A percentile compares a stretch with the other conserved stretches of the same genome.
Evolutionary conservation across 768 basidiomycete genomes (phyloP).

Genomic region (Auricularia auricula-judae): DNA sequence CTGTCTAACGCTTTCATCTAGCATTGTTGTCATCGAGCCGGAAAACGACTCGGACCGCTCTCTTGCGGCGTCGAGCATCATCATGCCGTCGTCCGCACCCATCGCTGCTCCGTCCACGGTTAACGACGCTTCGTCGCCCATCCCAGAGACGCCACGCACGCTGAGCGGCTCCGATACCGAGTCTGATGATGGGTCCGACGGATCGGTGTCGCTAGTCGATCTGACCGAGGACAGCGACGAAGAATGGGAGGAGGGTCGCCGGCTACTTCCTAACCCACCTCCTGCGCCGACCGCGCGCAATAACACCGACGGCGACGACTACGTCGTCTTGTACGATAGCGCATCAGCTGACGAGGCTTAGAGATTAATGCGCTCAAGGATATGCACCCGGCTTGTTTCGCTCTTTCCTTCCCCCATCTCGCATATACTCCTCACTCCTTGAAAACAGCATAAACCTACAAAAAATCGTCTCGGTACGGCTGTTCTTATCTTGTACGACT

Average conservation of each 20-base stretch:
- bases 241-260: conserved; percentile 49
- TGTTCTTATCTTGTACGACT: no score
- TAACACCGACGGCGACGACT: conserved; percentile 34
- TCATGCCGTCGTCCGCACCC: conserved; percentile 44
- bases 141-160: conserved; percentile 7
- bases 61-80: conserved; percentile 56
- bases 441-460: no score
- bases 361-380: background rate
- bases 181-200: conserved; percentile 23
- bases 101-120: conserved; percentile 6
- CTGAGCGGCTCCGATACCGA: conserved; percentile 25
- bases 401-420: no score
- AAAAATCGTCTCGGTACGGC: no score
- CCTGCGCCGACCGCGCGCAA: background rate
- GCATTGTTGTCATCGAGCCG: conserved; percentile 58
- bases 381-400: background rate
- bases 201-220: conserved; percentile 34
- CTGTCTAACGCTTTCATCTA: conserved; percentile 16
- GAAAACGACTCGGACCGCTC: conserved; percentile 27
- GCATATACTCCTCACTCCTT: no score
- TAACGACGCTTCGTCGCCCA: conserved; percentile 9
- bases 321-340: conserved; percentile 65
- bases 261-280: conserved; percentile 15
- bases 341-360: conserved; percentile 37
- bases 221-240: conserved; percentile 48